Base-by-base conservation (phyloP, 768 basidiomycete species). In the Amanita rimosa region DNA sequence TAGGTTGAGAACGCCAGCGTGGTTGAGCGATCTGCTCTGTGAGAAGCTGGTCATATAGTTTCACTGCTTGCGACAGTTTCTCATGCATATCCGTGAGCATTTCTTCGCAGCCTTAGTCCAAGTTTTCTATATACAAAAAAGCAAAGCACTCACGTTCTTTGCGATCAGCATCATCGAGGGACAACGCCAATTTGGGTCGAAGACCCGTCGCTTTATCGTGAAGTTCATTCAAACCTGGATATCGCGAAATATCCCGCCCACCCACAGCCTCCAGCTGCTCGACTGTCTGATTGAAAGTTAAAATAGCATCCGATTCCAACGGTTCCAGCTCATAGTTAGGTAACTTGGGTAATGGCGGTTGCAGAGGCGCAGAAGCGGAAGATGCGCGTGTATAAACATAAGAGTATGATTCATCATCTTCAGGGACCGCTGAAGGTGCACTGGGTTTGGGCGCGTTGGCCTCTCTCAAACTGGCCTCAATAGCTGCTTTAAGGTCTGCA, bases 401-500 rank as follows among this genome's bases (percentile, higher is more conserved):
- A 6, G 26, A 26, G 27, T 69, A 65, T 5, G 64, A 46, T 5
- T 57, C 48, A 5, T 57, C 48, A 5, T 73, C 67, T 48, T 82
- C 78, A 1, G 62, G 59, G 16, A 67, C 66, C 3, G 77, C 69
- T 2, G 76, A 70, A 44, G 92, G 91, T 0, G 87, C 88, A 56
- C 87, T 90, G 6, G 90, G 81, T 53, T 73, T 79, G 0, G 84
- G 83, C 9, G 85, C 81, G 51, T 73, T 80, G 2, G 77, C 83
- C 57, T 99, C 96, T n/a, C 82, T 74, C 53, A 99, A 64, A 60
- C 87, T 91, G 0, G 96, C 96, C 60, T 97, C 92, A 44, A 99
- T 99, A 0, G 96, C 96, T 16, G 95, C 88, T 51, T 74, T 78
- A 16, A 99, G 70, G 50, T 98, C 93, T 9, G 87, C 95, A 3